Percentiles rank a stretch among this genome's conserved stretches.
These are phyloP conservation scores for Chiua virens DNA, from an alignment of 768 basidiomycete species.

Conservation along the genomic window DNA sequence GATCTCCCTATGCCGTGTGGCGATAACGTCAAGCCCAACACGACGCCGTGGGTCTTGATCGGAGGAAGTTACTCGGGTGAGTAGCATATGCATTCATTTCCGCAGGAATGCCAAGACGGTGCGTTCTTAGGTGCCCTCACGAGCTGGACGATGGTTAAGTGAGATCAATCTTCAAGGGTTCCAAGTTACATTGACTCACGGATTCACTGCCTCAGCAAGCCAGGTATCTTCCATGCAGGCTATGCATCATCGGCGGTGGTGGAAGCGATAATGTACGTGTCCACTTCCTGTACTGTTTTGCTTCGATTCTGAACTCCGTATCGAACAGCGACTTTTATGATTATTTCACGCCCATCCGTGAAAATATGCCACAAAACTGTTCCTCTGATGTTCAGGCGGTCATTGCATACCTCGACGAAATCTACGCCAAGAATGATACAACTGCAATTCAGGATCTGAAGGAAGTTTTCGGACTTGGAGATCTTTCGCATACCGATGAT, in stretches of 20 bases:
- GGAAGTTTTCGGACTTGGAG: conserved; percentile 55
- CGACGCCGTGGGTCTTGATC: conserved; percentile 43
- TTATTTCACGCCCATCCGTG: conserved; percentile 71
- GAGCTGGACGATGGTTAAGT: conserved; percentile 71
- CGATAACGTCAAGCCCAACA: too few relatives aligned
- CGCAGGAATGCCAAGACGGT: neutral
- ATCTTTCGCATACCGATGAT: conserved; percentile 62
- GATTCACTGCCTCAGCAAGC: conserved; percentile 28
- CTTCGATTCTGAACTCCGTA: neutral
- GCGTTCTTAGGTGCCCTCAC: conserved; percentile 40
- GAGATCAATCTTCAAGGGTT: too few relatives aligned
- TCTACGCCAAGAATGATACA: conserved; percentile 45
- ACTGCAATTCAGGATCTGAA: conserved; percentile 55
- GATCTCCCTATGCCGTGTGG: too few relatives aligned
- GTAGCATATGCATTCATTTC: neutral
- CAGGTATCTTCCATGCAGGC: conserved; percentile 40
- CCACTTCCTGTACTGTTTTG: neutral
- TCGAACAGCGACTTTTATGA: conserved; percentile 26
- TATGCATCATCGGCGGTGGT: conserved; percentile 49
- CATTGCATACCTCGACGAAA: conserved; percentile 57
- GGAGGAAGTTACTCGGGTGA: conserved; percentile 44
- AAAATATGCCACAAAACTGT: conserved; percentile 70
- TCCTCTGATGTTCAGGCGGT: conserved; percentile 68
- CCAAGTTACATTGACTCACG: neutral
- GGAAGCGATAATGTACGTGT: conserved; percentile 40